A percentile compares a stretch with the other conserved stretches of the same genome.
Evolutionary conservation across 2,329 filamentous ascomycete species (phyloP).

Genomic region (Fusarium lateritium): DNA sequence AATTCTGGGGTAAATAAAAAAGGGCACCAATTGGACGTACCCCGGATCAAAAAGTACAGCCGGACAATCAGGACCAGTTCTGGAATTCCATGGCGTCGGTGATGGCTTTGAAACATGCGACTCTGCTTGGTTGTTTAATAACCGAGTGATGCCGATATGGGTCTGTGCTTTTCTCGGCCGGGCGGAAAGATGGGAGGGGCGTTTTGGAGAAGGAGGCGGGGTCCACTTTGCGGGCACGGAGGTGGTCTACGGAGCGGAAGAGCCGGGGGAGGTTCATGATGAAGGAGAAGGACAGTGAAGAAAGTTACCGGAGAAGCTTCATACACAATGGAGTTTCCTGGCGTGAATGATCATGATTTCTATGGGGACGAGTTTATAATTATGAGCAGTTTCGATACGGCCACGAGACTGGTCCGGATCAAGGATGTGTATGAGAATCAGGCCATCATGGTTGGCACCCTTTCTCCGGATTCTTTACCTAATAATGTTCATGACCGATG

Average conservation of each 20-base stretch:
- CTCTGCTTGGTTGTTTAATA: constrained; percentile 18
- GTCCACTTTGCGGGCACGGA: constrained; percentile 27
- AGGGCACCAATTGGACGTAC: neutral
- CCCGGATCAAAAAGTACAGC: too few species aligned
- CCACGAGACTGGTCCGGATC: neutral
- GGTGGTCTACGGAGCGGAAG: constrained; percentile 33
- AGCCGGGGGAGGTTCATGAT: constrained; percentile 35
- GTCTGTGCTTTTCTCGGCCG: constrained; percentile 45
- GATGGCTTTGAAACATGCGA: neutral
- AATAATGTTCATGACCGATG: constrained; percentile 33
- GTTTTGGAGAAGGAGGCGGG: constrained; percentile 24
- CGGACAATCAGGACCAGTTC: neutral
- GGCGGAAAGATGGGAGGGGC: constrained; percentile 38
- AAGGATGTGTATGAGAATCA: constrained; percentile 27
- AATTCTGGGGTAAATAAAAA: constrained; percentile 34
- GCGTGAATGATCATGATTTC: neutral
- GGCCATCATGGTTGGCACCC: constrained; percentile 23
- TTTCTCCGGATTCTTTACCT: constrained; percentile 26
- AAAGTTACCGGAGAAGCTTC: neutral
- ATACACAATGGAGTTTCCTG: neutral
- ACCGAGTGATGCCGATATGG: constrained; percentile 43
- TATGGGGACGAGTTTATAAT: neutral
- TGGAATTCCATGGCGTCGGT: neutral
- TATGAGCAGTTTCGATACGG: neutral
- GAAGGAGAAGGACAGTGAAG: neutral